phyloP scores from a whole-genome alignment of 2,329 filamentous ascomycete genomes.

The Penicillium sp. region DNA sequence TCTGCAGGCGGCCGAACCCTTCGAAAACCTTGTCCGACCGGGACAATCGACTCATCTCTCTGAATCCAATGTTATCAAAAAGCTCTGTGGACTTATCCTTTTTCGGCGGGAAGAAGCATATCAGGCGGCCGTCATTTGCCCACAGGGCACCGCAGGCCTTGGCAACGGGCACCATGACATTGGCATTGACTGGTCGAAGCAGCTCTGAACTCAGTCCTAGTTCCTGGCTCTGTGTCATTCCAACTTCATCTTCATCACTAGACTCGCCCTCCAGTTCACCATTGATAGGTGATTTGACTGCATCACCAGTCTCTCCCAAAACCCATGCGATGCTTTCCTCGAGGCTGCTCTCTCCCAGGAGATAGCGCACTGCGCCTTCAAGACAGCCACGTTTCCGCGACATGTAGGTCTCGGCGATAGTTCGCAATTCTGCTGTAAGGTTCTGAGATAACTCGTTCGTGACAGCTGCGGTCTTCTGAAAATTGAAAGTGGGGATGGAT shows the following conservation, averaged over 20 bases:
- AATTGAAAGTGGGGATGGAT: constrained; percentile 55
- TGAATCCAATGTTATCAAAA: constrained; percentile 53
- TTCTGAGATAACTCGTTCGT: constrained; percentile 55
- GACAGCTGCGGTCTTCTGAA: constrained; percentile 62
- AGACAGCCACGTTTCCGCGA: constrained; percentile 59
- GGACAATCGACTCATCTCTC: constrained; percentile 53
- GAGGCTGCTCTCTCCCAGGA: constrained; percentile 61
- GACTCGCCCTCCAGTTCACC: constrained; percentile 66
- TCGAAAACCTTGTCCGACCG: constrained; percentile 62
- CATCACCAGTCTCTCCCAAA: constrained; percentile 61
- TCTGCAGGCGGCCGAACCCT: constrained; percentile 63
- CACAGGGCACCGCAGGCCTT: constrained; percentile 63
- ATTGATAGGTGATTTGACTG: constrained; percentile 49
- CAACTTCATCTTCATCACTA: constrained; percentile 74
- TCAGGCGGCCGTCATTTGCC: constrained; percentile 59
- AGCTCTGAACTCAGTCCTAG: constrained; percentile 56
- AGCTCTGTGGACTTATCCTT: constrained; percentile 55
- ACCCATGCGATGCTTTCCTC: constrained; percentile 60
- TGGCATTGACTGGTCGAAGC: constrained; percentile 60
- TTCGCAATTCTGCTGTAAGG: constrained; percentile 56
- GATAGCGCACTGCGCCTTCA: constrained; percentile 65
- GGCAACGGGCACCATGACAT: constrained; percentile 66
- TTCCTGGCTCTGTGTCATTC: constrained; percentile 48
- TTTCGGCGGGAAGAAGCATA: constrained; percentile 61
- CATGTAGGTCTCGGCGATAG: constrained; percentile 60